Evolutionary conservation across 768 basidiomycete species (phyloP), one percentile per base, ranked within the genome.

Genomic region (Pleurotus ostreatus): DNA sequence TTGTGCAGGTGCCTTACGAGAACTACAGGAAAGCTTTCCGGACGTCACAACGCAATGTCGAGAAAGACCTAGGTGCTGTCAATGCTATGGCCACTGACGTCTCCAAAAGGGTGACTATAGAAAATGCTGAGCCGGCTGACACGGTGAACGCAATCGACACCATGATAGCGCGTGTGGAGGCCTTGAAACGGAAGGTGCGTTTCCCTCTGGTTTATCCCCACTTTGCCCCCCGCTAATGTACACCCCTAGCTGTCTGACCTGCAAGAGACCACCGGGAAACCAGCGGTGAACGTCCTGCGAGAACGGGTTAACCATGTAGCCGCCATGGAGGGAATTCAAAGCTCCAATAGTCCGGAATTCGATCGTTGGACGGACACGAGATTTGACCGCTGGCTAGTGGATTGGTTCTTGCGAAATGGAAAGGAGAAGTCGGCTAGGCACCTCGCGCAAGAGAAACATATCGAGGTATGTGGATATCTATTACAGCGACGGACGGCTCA

Each of bases 1-100:
- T 34, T 41, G 46, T 26, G 39, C 61, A 95, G 93, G 90, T 93
- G 11, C 93, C 93, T 9, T 91, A 88, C 70, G 93, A 95, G 74
- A 89, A 89, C 62, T 90, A 92, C 65, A 85, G 90, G 63, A 91
- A 89, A 71, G 79, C 87, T n/a, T 94, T 95, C 66, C 84, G 92
- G 34, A 80, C 85, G 15, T 85, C 87, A 0, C 91, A 93, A 67
- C 85, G 84, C 71, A 79, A 85, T 59, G 84, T 93, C 55, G 93
- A 95, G 69, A 84, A 88, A 56, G 92, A 94, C 63, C 69, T 90
- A 41, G 79, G 77, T 13, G 74, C 79, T 23, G 74, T 89, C 12
- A 84, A 86, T 60, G 73, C 75, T 22, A 62, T 77, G 18, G 72
- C 84, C 4, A 78, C 71, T 41, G 90, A 94, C 26, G 72, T 94